phyloP scores from a whole-genome alignment of 805 yeast genomes.

The Wickerhamomyces sydowiorum region DNA sequence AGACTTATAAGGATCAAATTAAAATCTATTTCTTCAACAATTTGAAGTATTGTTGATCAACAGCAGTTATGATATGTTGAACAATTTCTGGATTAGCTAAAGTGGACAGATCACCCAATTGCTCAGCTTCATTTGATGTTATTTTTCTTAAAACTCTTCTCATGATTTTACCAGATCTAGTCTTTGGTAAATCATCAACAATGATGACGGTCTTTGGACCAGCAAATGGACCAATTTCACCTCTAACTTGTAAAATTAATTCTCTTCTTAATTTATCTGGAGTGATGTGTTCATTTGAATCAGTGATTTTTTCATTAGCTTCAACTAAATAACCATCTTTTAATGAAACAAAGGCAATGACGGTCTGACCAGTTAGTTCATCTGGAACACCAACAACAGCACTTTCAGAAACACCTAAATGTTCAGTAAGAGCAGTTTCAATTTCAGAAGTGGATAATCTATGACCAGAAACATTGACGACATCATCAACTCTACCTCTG shows the following conservation, averaged over 20 bases:
- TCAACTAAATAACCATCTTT: slow-evolving; percentile 40
- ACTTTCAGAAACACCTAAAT: slow-evolving; percentile 77
- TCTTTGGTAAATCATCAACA: slow-evolving; percentile 93
- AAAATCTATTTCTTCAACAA: slow-evolving; percentile 1
- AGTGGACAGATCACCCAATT: slow-evolving; percentile 89
- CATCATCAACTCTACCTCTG: slow-evolving; percentile 97
- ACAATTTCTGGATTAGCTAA: slow-evolving; percentile 84
- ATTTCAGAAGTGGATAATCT: slow-evolving; percentile 98
- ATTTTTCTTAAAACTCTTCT: slow-evolving; percentile 95
- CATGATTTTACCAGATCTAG: slow-evolving; percentile 98
- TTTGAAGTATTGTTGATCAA: slow-evolving; percentile 24
- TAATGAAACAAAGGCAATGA: slow-evolving; percentile 88
- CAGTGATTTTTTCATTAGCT: slow-evolving; percentile 23
- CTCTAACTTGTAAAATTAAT: slow-evolving; percentile 82
- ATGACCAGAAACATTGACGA: slow-evolving; percentile 96
- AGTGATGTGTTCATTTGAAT: slow-evolving; percentile 24
- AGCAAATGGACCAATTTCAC: slow-evolving; percentile 85
- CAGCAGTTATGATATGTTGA: slow-evolving; percentile 65
- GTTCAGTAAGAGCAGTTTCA: slow-evolving; percentile 83
- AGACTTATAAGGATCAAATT: neutral
- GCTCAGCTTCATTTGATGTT: slow-evolving; percentile 86
- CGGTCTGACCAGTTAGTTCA: slow-evolving; percentile 97
- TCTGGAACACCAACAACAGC: slow-evolving; percentile 97
- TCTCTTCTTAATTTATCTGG: slow-evolving; percentile 51
- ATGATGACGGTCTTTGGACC: slow-evolving; percentile 86